A percentile compares a stretch with the other conserved stretches of the same genome.
phyloP scores from a whole-genome alignment of 176 grass and related monocot genomes.

The Hsuehochloa calcarea region DNA sequence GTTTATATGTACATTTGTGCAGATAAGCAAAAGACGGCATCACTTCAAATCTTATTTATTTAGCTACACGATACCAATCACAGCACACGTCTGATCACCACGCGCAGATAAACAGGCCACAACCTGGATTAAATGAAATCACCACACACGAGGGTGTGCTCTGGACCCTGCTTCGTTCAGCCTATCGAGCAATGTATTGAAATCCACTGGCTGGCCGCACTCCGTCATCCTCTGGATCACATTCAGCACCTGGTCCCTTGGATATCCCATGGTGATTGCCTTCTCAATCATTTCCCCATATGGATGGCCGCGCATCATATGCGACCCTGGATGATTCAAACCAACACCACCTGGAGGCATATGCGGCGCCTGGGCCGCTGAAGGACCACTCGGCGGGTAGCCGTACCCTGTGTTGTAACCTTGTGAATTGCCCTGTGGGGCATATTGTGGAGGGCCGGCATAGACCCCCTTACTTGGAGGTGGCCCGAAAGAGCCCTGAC shows the following conservation, averaged over 20 bases:
- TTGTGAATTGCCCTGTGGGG: constrained; percentile 44
- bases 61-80: constrained; percentile 29
- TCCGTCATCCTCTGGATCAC: constrained; percentile 64
- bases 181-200: constrained; percentile 85
- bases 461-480: constrained; percentile 57
- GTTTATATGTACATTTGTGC: constrained; percentile 49
- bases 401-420: constrained; percentile 43
- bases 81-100: background rate
- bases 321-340: constrained; percentile 35
- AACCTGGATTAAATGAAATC: constrained; percentile 28
- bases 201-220: constrained; percentile 74
- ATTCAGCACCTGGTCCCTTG: constrained; percentile 68
- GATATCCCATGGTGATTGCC: constrained; percentile 85
- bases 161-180: constrained; percentile 61
- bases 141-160: constrained; percentile 58
- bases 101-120: background rate
- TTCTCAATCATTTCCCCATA: constrained; percentile 83
- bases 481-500: constrained; percentile 50
- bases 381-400: constrained; percentile 38
- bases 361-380: constrained; percentile 38
- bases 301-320: constrained; percentile 59
- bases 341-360: constrained; percentile 36
- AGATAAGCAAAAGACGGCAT: constrained; percentile 21
- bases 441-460: constrained; percentile 50
- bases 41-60: constrained; percentile 43